Evolutionary conservation across 768 basidiomycete species (phyloP), one percentile per base, ranked within the genome.

Genomic region (Lactarius evosmus): DNA sequence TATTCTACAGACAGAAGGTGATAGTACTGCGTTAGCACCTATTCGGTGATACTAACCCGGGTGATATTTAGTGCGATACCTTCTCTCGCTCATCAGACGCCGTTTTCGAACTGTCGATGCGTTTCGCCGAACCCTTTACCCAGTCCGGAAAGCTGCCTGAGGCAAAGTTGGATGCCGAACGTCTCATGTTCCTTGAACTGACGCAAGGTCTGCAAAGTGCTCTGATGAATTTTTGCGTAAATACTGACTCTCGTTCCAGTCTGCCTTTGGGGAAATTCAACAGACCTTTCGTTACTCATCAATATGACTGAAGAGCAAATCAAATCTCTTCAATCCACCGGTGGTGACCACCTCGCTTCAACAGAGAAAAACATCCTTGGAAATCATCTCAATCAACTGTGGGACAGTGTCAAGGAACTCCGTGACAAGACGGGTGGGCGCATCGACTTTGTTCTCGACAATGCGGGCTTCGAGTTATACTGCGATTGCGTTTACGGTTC

Each of bases 261-360:
- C 58, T 96, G 94, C 72, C 81, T 96, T 14, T 97, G 95, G 95
- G 95, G 95, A 17, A 97, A 98, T 76, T 94, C 95, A 9, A 98
- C 95, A 56, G 95, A 97, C 75, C 80, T 97, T 56, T 96, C 94
- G 2, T 82, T 98, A 40, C 81, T 97, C 63, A 98, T 97, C 75
- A 93, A 98, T 77, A 96, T 97, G 95, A 91, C 91, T 7, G 95
- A 98, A 75, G 95, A 97, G 33, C 95, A 97, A 74, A 97, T 98
- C 77, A 95, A 94, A 74, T 84, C 88, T 52, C 81, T 97, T n/a
- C 95, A 98, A 73, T 95, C 94, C 16, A 96, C 95, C 19, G 95
- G 95, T 12, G 93, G 94, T n/a, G 95, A 94, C 52, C 86, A 93
- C 65, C 86, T 98, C 51, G 95, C 95, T 3, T 92, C 93, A 1